These are phyloP conservation scores for Grosmannia serpens DNA, from an alignment of 2,329 filamentous ascomycete species.

Conservation along the genomic window DNA sequence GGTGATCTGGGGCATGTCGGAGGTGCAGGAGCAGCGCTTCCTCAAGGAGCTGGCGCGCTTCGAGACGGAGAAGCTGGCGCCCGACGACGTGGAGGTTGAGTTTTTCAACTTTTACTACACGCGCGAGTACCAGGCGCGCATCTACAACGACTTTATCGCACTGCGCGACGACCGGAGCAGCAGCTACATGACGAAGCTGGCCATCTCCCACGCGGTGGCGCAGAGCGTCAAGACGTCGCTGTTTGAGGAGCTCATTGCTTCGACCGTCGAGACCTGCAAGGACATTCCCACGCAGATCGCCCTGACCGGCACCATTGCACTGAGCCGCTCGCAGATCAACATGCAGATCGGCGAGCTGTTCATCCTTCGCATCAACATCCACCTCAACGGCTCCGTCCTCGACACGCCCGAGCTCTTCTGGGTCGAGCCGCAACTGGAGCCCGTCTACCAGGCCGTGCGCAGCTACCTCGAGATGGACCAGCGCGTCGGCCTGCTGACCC, in stretches of 20 bases:
- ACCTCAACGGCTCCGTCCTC: conserved; percentile 90
- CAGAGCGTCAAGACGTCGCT: conserved; percentile 97
- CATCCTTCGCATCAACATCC: conserved; percentile 94
- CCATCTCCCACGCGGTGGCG: conserved; percentile 88
- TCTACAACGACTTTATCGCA: conserved; percentile 99
- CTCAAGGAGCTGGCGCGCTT: conserved; percentile 92
- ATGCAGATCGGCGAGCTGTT: conserved; percentile 99
- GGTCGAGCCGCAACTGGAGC: conserved; percentile 93
- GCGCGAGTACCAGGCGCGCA: conserved; percentile 90
- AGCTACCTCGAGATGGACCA: conserved; percentile 98
- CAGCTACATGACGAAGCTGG: conserved; percentile 96
- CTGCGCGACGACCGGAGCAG: conserved; percentile 86
- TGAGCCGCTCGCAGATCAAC: conserved; percentile 86
- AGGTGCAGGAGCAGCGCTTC: conserved; percentile 80
- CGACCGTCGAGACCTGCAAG: conserved; percentile 86
- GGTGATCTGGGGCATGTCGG: conserved; percentile 95
- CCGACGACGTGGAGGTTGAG: conserved; percentile 87
- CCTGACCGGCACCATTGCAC: conserved; percentile 78
- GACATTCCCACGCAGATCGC: conserved; percentile 90
- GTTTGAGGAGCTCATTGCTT: conserved; percentile 89
- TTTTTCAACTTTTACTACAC: conserved; percentile 99
- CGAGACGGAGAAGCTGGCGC: conserved; percentile 76
- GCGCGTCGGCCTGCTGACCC: conserved; percentile 76
- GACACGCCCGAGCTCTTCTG: conserved; percentile 97
- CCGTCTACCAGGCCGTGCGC: conserved; percentile 88